Conservation (phyloP, 2,329 filamentous ascomycete genomes). For the Penicillium janthinellum region DNA sequence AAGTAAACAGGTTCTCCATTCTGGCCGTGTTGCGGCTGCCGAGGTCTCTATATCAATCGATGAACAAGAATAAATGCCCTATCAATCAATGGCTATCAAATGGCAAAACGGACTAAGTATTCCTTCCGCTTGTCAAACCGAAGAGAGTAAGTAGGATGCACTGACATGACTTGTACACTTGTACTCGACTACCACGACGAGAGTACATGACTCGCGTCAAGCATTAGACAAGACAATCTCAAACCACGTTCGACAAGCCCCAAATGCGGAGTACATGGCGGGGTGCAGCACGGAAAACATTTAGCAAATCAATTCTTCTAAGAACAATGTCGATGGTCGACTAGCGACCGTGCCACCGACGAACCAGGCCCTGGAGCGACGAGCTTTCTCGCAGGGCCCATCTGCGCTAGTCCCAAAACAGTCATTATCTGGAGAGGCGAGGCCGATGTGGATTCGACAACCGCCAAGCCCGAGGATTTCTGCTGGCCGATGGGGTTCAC, state of each 20-base stretch:
- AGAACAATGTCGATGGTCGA: constrained; percentile 10
- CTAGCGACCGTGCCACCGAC: constrained; percentile 6
- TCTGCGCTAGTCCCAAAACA: constrained; percentile 24
- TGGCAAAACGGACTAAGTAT: too few relatives aligned
- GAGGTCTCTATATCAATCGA: too few relatives aligned
- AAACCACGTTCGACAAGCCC: background rate
- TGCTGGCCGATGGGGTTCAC: background rate
- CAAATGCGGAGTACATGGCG: constrained; percentile 6
- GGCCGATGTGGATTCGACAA: constrained; percentile 13
- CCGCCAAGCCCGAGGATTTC: constrained; percentile 2
- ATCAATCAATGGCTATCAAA: too few relatives aligned
- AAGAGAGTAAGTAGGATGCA: too few relatives aligned
- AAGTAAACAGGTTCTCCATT: too few relatives aligned
- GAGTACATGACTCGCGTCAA: background rate
- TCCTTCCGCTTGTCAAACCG: too few relatives aligned
- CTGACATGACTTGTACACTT: too few relatives aligned
- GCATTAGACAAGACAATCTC: background rate
- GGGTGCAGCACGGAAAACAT: constrained; percentile 8
- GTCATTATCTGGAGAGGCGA: constrained; percentile 26
- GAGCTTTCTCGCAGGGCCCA: constrained; percentile 1
- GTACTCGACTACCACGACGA: background rate
- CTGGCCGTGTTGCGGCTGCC: too few relatives aligned
- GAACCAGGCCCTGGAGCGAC: constrained; percentile 19
- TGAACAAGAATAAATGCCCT: too few relatives aligned
- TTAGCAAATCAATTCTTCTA: constrained; percentile 24